Evolutionary conservation across 1,284 basidiomycete genomes (phyloP).

Genomic region (Ceratobasidium sp.): DNA sequence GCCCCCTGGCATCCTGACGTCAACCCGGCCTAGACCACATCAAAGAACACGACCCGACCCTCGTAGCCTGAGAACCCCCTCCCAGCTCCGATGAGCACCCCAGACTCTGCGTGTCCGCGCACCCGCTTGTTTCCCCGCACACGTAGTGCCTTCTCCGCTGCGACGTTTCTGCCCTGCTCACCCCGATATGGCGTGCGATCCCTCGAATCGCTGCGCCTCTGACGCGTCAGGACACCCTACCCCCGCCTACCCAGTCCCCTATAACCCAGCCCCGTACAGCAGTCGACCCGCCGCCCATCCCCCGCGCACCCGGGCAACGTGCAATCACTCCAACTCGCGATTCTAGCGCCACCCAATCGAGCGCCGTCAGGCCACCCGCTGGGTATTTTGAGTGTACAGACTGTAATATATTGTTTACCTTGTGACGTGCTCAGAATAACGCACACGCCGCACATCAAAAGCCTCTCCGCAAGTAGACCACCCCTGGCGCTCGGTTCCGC

Average conservation of each 20-base stretch:
- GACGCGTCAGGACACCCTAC: constrained; percentile 15
- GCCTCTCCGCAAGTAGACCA: not conserved
- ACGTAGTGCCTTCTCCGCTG: not conserved
- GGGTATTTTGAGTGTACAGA: constrained; percentile 20
- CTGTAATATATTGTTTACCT: not conserved
- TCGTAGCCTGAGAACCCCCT: not conserved
- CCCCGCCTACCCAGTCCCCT: constrained; percentile 25
- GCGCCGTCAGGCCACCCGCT: constrained; percentile 4
- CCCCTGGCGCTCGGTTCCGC: constrained; percentile 7
- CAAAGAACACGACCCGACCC: constrained; percentile 14
- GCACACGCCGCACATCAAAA: not conserved
- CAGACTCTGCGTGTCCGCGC: not conserved
- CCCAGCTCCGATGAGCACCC: constrained; percentile 22
- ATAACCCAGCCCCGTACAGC: constrained; percentile 5
- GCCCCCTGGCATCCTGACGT: constrained; percentile 21
- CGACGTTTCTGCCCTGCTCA: not conserved
- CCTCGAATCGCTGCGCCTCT: not conserved
- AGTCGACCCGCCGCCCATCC: constrained; percentile 5
- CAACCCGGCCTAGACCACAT: constrained; percentile 21
- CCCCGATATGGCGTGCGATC: not conserved
- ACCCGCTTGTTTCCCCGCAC: constrained; percentile 24
- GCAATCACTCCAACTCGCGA: not conserved
- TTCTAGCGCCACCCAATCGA: constrained; percentile 15
- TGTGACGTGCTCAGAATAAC: not conserved
- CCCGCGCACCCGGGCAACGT: not conserved